These are phyloP conservation scores for Aspergillus carbonarius DNA, from an alignment of 2,329 filamentous ascomycete genomes.

Conservation along the genomic window DNA sequence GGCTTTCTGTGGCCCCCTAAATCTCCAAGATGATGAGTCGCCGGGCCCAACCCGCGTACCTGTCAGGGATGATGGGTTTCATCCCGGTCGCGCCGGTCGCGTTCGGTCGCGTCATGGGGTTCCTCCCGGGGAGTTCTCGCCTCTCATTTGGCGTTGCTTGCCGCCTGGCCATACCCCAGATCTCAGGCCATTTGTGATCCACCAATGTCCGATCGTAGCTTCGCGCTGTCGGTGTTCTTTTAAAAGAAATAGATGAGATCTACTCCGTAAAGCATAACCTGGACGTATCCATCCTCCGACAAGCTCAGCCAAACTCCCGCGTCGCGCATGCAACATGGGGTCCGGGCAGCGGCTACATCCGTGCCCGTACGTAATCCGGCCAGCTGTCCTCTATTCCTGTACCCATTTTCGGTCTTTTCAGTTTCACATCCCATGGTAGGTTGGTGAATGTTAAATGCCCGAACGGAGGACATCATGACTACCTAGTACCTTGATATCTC, in stretches of 20 bases:
- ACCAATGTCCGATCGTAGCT: conserved; percentile 1
- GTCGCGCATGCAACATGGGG: neutral
- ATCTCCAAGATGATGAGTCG: neutral
- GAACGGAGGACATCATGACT: neutral
- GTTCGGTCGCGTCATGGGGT: conserved; percentile 8
- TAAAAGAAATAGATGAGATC: neutral
- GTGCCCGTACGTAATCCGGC: conserved; percentile 2
- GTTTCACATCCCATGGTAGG: neutral
- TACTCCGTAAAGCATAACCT: neutral
- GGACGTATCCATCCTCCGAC: neutral
- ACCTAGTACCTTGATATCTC: neutral
- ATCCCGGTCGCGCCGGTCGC: neutral
- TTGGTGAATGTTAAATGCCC: neutral
- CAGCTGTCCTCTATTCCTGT: conserved; percentile 1
- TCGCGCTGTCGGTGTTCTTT: neutral
- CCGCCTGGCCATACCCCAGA: conserved; percentile 4
- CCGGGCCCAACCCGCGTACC: neutral
- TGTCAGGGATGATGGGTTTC: neutral
- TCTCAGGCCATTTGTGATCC: conserved; percentile 5
- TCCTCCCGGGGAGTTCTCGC: neutral
- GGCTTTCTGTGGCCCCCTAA: neutral
- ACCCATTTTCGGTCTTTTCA: neutral
- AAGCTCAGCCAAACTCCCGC: neutral
- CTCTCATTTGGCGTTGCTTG: conserved; percentile 6
- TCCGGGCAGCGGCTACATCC: neutral